Base-by-base conservation (phyloP, 352 stramenopile genomes). In the Thalassiosira gravida region DNA sequence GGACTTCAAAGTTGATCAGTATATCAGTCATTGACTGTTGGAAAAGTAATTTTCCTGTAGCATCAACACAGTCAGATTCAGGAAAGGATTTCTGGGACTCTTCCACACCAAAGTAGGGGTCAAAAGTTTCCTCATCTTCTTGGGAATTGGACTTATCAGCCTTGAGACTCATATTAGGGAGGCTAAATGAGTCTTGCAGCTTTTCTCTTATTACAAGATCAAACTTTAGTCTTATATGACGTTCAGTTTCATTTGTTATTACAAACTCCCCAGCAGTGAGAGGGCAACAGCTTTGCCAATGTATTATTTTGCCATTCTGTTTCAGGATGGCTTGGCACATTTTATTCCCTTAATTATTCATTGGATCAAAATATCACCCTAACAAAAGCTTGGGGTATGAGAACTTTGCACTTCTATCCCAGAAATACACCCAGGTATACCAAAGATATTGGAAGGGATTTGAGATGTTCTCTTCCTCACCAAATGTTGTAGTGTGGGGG, bases 391-490 rank as follows among this genome's bases (percentile, higher is more conserved):
- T 57, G 27, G 29, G 25, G 13, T 74, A 29, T 58, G 67, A 58
- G 18, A 71, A 78, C 0, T 1, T 1, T 13, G n/a, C 44, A 3
- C 2, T 20, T 14, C 32, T 0, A 8, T 80, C 53, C 2, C 53
- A 49, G 62, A 70, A 84, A 6, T 73, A 80, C 1, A 80, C 37
- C 77, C 77, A 89, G 13, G 74, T 56, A 39, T 81, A 74, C 72
- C 63, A 75, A 7, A 18, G 39, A 44, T 56, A 81, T 25, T 66
- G 47, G 29, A 39, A 72, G 32, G 74, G 16, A 29, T 76, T 67
- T 0, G 66, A 77, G 24, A 82, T 82, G 50, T 82, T 61, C 57
- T 49, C 66, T 6, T 53, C 22, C 9, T 44, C 20, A 29, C 53
- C 46, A 59, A 74, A 67, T 20, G 55, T 74, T 1, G 44, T 29